These are phyloP conservation scores for Neofusicoccum laricinum DNA, from an alignment of 2,329 filamentous ascomycete genomes.

Conservation along the genomic window DNA sequence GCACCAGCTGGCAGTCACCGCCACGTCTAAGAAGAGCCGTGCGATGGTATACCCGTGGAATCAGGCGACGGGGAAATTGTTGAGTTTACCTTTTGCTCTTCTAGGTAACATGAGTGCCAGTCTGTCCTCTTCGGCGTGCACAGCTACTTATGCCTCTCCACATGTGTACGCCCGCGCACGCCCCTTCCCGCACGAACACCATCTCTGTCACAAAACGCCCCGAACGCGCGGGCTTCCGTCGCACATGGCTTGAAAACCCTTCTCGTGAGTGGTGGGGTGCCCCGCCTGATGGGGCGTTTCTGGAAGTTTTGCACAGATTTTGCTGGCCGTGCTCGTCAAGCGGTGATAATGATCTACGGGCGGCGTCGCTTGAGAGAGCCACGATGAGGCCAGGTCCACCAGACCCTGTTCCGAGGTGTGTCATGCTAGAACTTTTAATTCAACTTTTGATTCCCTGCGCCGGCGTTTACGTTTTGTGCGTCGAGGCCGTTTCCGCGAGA, in stretches of 20 bases:
- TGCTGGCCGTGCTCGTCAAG: conserved; percentile 15
- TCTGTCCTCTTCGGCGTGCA: conserved; percentile 4
- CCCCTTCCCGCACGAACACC: neutral
- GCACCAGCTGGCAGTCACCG: neutral
- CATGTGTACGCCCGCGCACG: neutral
- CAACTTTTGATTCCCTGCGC: neutral
- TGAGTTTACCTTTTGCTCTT: conserved; percentile 17
- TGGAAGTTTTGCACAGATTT: conserved; percentile 17
- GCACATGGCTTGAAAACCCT: conserved; percentile 5
- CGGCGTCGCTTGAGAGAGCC: conserved; percentile 2
- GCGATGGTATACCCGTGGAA: conserved; percentile 11
- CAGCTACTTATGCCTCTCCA: conserved; percentile 14
- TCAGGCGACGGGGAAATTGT: conserved; percentile 12
- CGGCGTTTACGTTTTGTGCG: conserved; percentile 3
- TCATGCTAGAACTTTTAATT: conserved; percentile 1
- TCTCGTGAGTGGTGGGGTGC: conserved; percentile 9
- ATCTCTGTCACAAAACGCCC: conserved; percentile 9
- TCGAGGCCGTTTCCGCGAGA: neutral
- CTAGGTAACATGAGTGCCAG: conserved; percentile 7
- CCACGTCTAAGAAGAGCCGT: conserved; percentile 12
- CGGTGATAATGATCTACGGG: conserved; percentile 13
- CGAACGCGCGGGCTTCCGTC: conserved; percentile 13
- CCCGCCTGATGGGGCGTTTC: conserved; percentile 9
- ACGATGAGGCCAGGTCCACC: neutral
- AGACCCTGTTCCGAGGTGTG: conserved; percentile 11